Conservation (phyloP, 768 basidiomycete species). For the Boletales sp. region DNA sequence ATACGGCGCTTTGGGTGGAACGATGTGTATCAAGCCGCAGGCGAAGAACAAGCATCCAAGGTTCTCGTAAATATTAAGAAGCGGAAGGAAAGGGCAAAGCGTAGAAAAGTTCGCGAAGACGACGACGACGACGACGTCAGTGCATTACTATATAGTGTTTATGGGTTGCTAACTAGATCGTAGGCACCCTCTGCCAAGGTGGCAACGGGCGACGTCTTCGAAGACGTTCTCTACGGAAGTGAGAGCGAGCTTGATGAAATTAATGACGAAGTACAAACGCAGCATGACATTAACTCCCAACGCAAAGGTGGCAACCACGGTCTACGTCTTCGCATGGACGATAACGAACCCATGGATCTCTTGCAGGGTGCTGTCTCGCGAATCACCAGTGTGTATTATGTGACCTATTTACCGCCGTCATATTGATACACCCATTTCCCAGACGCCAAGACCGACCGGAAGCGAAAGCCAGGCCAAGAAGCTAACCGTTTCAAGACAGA, state of each 20-base stretch:
- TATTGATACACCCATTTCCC: conserved; percentile 7
- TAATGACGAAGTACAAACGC: conserved; percentile 50
- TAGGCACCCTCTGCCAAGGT: conserved; percentile 47
- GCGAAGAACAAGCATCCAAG: conserved; percentile 80
- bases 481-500: conserved; percentile 86
- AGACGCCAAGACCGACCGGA: conserved; percentile 47
- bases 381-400: conserved; percentile 56
- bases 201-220: conserved; percentile 83
- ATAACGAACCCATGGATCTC: conserved; percentile 94
- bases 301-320: conserved; percentile 40
- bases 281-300: conserved; percentile 32
- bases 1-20: conserved; percentile 88
- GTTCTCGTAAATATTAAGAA: conserved; percentile 94
- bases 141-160: neutral
- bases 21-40: conserved; percentile 69
- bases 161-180: conserved; percentile 6
- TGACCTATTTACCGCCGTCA: neutral
- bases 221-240: conserved; percentile 95
- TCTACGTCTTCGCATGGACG: conserved; percentile 76
- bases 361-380: conserved; percentile 74
- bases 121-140: conserved; percentile 54
- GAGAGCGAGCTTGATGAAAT: conserved; percentile 85
- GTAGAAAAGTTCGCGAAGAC: conserved; percentile 66
- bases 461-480: conserved; percentile 82
- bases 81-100: conserved; percentile 89